Percentiles rank a stretch among this genome's conserved stretches.
Evolutionary conservation across 2,329 filamentous ascomycete species (phyloP).

Genomic region (Neopestalotiopsis clavispora): DNA sequence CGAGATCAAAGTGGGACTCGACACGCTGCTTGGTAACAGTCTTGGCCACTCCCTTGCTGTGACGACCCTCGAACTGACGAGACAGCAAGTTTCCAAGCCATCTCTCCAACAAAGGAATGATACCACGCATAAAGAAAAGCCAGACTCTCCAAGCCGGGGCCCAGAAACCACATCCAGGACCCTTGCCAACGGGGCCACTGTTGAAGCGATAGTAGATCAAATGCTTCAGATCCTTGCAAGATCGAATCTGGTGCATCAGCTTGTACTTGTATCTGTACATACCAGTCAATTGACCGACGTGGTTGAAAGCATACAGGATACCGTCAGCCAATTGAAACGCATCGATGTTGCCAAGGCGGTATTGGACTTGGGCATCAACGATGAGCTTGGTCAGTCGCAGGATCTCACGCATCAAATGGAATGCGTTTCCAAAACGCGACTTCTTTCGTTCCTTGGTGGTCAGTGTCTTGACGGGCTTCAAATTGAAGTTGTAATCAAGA

Average conservation of each 20-base stretch:
- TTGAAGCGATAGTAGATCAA: conserved; percentile 99
- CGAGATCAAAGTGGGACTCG: conserved; percentile 96
- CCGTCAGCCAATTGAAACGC: conserved; percentile 98
- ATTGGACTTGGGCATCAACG: conserved; percentile 97
- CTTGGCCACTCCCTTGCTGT: conserved; percentile 98
- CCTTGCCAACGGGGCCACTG: conserved; percentile 93
- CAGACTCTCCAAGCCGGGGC: conserved; percentile 98
- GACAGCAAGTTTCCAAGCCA: conserved; percentile 98
- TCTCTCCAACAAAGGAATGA: conserved; percentile 93
- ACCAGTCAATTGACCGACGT: conserved; percentile 95
- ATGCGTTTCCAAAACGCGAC: conserved; percentile 97
- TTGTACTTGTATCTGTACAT: conserved; percentile 99
- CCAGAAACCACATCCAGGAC: conserved; percentile 98
- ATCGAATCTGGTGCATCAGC: conserved; percentile 98
- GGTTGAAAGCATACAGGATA: conserved; percentile 99
- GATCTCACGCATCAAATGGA: conserved; percentile 98
- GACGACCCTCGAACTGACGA: conserved; percentile 95
- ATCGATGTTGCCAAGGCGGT: conserved; percentile 95
- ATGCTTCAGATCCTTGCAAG: conserved; percentile 99
- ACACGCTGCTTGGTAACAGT: conserved; percentile 99
- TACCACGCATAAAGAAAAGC: conserved; percentile 99
- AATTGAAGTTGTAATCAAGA: conserved; percentile 98
- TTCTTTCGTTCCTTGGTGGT: conserved; percentile 99
- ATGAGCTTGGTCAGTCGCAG: conserved; percentile 94
- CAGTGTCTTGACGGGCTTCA: conserved; percentile 98